phyloP scores from a whole-genome alignment of 768 basidiomycete species.

The Calocybe gangraenosa region DNA sequence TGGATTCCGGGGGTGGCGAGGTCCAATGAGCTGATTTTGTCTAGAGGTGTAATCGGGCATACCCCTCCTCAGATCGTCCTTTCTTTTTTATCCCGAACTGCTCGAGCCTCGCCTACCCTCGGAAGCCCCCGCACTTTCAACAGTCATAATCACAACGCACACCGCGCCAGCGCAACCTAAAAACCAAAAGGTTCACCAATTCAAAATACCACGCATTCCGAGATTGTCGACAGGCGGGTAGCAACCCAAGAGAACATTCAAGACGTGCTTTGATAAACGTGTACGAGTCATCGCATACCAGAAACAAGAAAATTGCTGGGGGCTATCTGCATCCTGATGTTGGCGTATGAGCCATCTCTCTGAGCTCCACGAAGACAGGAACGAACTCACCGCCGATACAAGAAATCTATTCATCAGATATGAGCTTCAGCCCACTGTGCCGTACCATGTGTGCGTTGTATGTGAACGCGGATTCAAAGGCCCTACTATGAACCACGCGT shows the following conservation, averaged over 20 bases:
- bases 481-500: too few relatives aligned
- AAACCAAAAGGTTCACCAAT: slow-evolving; percentile 61
- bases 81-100: slow-evolving; percentile 29
- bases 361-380: slow-evolving; percentile 70
- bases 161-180: slow-evolving; percentile 57
- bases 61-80: slow-evolving; percentile 54
- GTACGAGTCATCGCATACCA: slow-evolving; percentile 61
- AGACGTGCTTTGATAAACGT: slow-evolving; percentile 56
- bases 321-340: slow-evolving; percentile 69
- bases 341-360: slow-evolving; percentile 59
- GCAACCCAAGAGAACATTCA: slow-evolving; percentile 70
- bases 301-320: slow-evolving; percentile 58
- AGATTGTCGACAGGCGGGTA: slow-evolving; percentile 59
- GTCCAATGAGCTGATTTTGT: slow-evolving; percentile 73
- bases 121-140: slow-evolving; percentile 57
- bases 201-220: slow-evolving; percentile 65
- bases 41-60: too few relatives aligned
- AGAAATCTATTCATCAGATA: slow-evolving; percentile 71
- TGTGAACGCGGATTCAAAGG: slow-evolving; percentile 62
- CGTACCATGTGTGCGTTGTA: slow-evolving; percentile 50
- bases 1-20: too few relatives aligned
- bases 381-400: slow-evolving; percentile 41
- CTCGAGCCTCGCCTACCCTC: slow-evolving; percentile 33
- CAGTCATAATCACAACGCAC: slow-evolving; percentile 62
- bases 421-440: slow-evolving; percentile 45